A percentile compares a stretch with the other conserved stretches of the same genome.
phyloP scores from a whole-genome alignment of 2,329 filamentous ascomycete genomes.

The Botryosphaeria dothidea region DNA sequence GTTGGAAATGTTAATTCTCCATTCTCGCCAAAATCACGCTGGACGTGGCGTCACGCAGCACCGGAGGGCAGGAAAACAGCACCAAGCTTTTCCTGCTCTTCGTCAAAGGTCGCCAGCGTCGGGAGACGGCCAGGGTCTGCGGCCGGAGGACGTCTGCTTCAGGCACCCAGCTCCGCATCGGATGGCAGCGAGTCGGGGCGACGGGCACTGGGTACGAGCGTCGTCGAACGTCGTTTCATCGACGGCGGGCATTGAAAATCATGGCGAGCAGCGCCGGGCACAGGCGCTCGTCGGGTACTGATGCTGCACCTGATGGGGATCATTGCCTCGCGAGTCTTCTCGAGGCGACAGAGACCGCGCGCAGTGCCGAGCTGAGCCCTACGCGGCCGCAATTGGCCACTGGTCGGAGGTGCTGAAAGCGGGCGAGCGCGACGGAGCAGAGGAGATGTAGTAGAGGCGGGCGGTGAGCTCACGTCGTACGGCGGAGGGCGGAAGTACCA shows the following conservation, averaged over 20 bases:
- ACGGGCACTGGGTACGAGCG: background rate
- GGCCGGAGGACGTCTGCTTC: background rate
- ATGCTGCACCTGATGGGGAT: background rate
- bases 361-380: background rate
- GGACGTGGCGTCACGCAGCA: background rate
- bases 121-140: background rate
- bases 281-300: background rate
- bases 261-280: background rate
- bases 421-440: background rate
- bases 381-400: background rate
- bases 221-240: background rate
- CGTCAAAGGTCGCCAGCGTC: background rate
- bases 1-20: background rate
- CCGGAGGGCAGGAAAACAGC: background rate
- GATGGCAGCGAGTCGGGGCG: slow-evolving; percentile 5
- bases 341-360: background rate
- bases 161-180: slow-evolving; percentile 7
- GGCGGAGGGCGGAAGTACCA: background rate
- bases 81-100: slow-evolving; percentile 3
- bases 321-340: background rate
- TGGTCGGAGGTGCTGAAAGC: background rate
- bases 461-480: background rate
- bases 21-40: background rate
- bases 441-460: slow-evolving; percentile 2
- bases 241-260: slow-evolving; percentile 4